Base-by-base conservation (phyloP, 2,329 filamentous ascomycete species). In the Cordyceps cicadae region DNA sequence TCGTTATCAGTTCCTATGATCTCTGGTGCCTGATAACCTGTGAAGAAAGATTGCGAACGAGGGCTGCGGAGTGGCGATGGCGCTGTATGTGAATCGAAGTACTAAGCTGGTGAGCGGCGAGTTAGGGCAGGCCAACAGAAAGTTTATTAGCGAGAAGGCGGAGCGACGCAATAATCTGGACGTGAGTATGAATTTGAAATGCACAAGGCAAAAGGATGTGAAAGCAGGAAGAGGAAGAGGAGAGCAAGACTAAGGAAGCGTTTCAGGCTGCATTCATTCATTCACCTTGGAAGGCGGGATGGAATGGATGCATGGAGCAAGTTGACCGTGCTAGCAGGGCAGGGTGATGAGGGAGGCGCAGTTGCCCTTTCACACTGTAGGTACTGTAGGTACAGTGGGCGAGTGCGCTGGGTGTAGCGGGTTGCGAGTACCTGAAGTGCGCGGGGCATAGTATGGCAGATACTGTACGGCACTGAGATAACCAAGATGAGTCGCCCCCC, bases 221-320 rank as follows among this genome's bases (percentile, higher is more conserved):
- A 45, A 11, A 12, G 14, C 29, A 48, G 24, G 41, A 54, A 29
- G 26, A 53, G 50, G 15, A 26, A 29, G 39, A 53, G 50, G 15
- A 19, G 26, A 48, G 37, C 56, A 53, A 26, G 29, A 39, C 21
- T 19, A 14, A 46, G 32, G 50, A 45, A 39, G 29, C 29, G 50
- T 54, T 59, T 53, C 49, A 59, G 57, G 41, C 39, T 54, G 41
- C 46, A 43, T 52, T 53, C 57, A 43, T 52, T 53, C 57, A 54
- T 52, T 59, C 57, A 54, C 57, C 15, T 39, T 34, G 57, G 48
- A 46, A 59, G 57, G 57, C 48, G 50, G 57, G 49, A 59, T 59
- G 57, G 50, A 41, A 59, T 46, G 48, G 34, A 41, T 57, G 46
- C 46, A 41, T 11, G 37, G 46, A 45, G 21, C 21, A 15, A 29